Evolutionary conservation across 176 grass and related monocot genomes (phyloP).

Genomic region (Carex kokanica): DNA sequence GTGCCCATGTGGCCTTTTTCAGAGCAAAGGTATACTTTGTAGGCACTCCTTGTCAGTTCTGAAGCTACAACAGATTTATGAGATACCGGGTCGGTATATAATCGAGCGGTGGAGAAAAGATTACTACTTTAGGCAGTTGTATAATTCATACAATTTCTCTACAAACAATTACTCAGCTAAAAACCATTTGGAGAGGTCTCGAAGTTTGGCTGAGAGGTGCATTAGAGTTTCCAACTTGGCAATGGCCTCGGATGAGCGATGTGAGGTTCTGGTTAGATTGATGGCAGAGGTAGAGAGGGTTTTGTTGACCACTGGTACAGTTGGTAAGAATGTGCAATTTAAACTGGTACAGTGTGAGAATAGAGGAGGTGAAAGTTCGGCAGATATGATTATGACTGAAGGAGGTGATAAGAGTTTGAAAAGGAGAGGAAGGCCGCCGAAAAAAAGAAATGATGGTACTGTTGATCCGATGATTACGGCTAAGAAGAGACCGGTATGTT

Average conservation of each 20-base stretch:
- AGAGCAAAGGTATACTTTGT: conserved; percentile 84
- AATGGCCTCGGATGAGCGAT: conserved; percentile 77
- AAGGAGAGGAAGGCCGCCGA: conserved; percentile 52
- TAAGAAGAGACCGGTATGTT: conserved; percentile 31
- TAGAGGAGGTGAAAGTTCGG: conserved; percentile 56
- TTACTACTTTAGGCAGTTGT: conserved; percentile 56
- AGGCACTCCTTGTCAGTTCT: conserved; percentile 81
- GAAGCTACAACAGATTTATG: conserved; percentile 86
- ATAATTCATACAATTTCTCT: conserved; percentile 32
- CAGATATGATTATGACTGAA: conserved; percentile 14
- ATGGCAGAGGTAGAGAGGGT: conserved; percentile 65
- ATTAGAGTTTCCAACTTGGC: conserved; percentile 58
- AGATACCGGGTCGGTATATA: conserved; percentile 70
- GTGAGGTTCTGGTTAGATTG: conserved; percentile 76
- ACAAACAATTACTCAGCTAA: conserved; percentile 12
- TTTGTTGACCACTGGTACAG: conserved; percentile 59
- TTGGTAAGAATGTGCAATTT: conserved; percentile 52
- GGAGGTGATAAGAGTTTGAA: conserved; percentile 32
- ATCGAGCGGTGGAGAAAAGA: conserved; percentile 93
- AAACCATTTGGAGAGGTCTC: conserved; percentile 30
- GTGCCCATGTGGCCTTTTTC: conserved; percentile 80
- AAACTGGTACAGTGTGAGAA: conserved; percentile 72
- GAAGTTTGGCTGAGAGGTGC: conserved; percentile 30
- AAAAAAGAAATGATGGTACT: conserved; percentile 59
- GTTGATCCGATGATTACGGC: conserved; percentile 36